These are phyloP conservation scores for Nicotiana tabacum DNA, from an alignment of 257 asterid genomes.

Conservation along the genomic window DNA sequence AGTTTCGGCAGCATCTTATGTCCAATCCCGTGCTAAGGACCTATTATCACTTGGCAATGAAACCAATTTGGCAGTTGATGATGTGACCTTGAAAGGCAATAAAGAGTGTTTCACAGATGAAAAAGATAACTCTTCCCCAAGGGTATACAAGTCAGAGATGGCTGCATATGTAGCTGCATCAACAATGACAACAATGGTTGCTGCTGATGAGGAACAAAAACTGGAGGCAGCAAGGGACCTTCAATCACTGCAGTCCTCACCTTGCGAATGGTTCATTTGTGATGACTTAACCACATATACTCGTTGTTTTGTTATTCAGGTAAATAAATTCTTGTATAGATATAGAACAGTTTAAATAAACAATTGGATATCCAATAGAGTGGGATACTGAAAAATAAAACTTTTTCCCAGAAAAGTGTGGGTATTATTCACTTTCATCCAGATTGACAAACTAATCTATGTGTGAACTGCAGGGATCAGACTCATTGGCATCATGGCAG, in stretches of 20 bases:
- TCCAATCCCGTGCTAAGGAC: constrained; percentile 49
- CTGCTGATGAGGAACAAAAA: constrained; percentile 67
- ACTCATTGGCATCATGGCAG: constrained; percentile 87
- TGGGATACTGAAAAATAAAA: neutral
- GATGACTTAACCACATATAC: constrained; percentile 67
- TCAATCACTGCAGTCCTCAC: constrained; percentile 74
- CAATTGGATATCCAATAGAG: neutral
- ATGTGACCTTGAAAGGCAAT: neutral
- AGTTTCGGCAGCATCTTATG: constrained; percentile 71
- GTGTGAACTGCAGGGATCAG: constrained; percentile 62
- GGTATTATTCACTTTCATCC: neutral
- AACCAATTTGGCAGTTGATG: constrained; percentile 10
- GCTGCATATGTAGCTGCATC: constrained; percentile 81
- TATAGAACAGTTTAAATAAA: neutral
- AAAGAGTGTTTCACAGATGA: constrained; percentile 15
- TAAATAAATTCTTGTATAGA: constrained; percentile 11
- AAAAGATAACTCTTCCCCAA: constrained; percentile 9
- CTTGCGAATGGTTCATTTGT: constrained; percentile 88
- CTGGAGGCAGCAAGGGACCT: constrained; percentile 80
- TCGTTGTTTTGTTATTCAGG: constrained; percentile 79
- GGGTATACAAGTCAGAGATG: constrained; percentile 44
- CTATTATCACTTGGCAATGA: constrained; percentile 26
- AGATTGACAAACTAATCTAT: constrained; percentile 9
- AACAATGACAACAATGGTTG: constrained; percentile 81
- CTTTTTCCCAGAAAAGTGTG: neutral